Evolutionary conservation across 163 green algal genomes (phyloP).

Genomic region (Coccomyxa subellipsoidea): DNA sequence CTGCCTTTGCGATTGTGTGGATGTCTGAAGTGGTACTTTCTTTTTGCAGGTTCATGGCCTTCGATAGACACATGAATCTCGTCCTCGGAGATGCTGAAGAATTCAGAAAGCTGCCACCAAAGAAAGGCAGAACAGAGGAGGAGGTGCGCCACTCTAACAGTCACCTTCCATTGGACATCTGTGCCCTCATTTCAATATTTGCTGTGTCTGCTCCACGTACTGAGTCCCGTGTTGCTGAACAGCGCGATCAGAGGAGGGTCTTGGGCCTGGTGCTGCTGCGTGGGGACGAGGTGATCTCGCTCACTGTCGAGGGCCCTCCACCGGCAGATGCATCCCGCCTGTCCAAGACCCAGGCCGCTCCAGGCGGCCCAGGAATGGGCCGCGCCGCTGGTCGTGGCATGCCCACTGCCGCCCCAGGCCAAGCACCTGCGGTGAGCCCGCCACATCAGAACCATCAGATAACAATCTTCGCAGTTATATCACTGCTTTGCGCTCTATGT

Average conservation of each 20-base stretch:
- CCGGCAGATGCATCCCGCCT: conserved; percentile 47
- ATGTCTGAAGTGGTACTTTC: background rate
- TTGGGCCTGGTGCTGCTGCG: conserved; percentile 92
- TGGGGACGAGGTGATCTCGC: conserved; percentile 90
- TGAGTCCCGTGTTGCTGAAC: background rate
- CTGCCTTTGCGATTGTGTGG: too few relatives aligned
- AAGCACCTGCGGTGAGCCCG: conserved; percentile 64
- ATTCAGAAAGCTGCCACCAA: conserved; percentile 89
- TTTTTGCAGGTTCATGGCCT: conserved; percentile 93
- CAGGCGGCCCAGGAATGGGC: conserved; percentile 74
- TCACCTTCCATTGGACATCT: too few relatives aligned
- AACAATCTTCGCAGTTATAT: too few relatives aligned
- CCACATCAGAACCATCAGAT: background rate
- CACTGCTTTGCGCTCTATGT: too few relatives aligned
- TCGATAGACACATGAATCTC: conserved; percentile 97
- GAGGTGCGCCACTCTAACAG: conserved; percentile 57
- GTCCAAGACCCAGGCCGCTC: conserved; percentile 3
- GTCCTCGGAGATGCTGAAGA: conserved; percentile 95
- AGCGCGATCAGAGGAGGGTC: conserved; percentile 88
- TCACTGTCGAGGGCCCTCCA: conserved; percentile 94
- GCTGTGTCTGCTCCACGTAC: too few relatives aligned
- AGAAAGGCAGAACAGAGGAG: conserved; percentile 84
- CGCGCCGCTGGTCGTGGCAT: conserved; percentile 86
- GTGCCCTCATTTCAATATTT: too few relatives aligned
- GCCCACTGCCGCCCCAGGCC: conserved; percentile 71